These are phyloP conservation scores for Fusarium domesticum DNA, from an alignment of 2,329 filamentous ascomycete species.

Conservation along the genomic window DNA sequence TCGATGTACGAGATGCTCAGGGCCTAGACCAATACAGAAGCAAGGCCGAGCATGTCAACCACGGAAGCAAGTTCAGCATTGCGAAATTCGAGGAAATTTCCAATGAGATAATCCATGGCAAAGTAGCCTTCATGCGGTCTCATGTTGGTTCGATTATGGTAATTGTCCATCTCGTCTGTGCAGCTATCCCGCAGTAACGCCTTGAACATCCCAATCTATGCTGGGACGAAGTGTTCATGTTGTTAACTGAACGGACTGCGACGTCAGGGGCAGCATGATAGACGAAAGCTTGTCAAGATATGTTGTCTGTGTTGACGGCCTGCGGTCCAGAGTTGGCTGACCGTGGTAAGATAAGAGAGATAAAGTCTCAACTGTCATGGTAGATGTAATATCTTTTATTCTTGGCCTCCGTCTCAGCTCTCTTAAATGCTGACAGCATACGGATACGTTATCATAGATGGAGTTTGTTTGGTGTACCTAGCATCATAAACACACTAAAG, in stretches of 20 bases:
- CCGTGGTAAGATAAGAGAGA: too few relatives aligned
- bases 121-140: constrained; percentile 1
- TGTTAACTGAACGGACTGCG: constrained; percentile 12
- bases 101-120: constrained; percentile 21
- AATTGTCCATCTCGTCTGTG: background rate
- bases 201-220: constrained; percentile 10
- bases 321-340: too few relatives aligned
- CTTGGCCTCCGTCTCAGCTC: too few relatives aligned
- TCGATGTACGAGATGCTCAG: constrained; percentile 20
- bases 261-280: background rate
- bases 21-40: constrained; percentile 16
- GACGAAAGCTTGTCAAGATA: too few relatives aligned
- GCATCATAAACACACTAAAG: too few relatives aligned
- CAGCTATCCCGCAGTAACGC: constrained; percentile 5
- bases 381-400: too few relatives aligned
- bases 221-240: constrained; percentile 20
- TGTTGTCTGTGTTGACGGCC: too few relatives aligned
- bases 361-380: too few relatives aligned
- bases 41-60: constrained; percentile 22
- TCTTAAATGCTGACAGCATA: too few relatives aligned
- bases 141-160: constrained; percentile 1
- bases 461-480: too few relatives aligned
- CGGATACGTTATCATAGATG: too few relatives aligned
- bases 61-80: constrained; percentile 24
- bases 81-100: constrained; percentile 18